Base-by-base conservation (phyloP, 2,329 filamentous ascomycete genomes). In the Alternaria triticina region DNA sequence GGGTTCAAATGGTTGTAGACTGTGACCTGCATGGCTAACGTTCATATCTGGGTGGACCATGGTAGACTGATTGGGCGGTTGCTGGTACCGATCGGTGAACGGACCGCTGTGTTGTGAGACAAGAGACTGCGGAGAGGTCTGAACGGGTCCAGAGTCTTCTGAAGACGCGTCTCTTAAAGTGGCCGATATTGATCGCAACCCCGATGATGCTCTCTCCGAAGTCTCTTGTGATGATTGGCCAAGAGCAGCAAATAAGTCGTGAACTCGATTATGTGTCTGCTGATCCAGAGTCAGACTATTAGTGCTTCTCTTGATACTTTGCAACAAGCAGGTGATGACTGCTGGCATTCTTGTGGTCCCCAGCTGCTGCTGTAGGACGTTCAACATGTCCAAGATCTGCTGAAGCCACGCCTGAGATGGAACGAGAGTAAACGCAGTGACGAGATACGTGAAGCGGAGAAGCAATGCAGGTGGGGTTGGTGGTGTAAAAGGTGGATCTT, bases 361-460 rank as follows among this genome's bases (percentile, higher is more conserved):
- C 22, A 79, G 64, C 30, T 68, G 61, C 11, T 68, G 57, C 4
- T 62, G 62, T 40, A 67, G 71, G n/a, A 62, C 57, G 28, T 73
- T 69, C 11, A 79, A 52, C 13, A 73, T 23, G 12, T 72, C 68
- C 2, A 74, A 44, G 4, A 69, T 70, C 25, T 66, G 64, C 20
- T 70, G 59, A 13, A 72, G 54, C 60, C 64, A 70, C 8, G 66
- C 49, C 15, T 69, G 66, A 28, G 74, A 75, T 6, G 74, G 67
- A 25, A 65, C 59, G 13, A 75, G 54, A 8, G 64, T 62, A 22
- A 74, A 68, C 4, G 62, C 59, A 9, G 69, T 69, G 25, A 65
- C 73, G 30, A 70, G 62, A 57, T 77, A 75, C 0, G 74, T 67
- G 23, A 77, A 57, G 12, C 72, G 74, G 5, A 79, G 65, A 11